Percentiles rank a stretch among this genome's conserved stretches.
phyloP scores from a whole-genome alignment of 176 grass and related monocot genomes.

The Aechmea fasciata region DNA sequence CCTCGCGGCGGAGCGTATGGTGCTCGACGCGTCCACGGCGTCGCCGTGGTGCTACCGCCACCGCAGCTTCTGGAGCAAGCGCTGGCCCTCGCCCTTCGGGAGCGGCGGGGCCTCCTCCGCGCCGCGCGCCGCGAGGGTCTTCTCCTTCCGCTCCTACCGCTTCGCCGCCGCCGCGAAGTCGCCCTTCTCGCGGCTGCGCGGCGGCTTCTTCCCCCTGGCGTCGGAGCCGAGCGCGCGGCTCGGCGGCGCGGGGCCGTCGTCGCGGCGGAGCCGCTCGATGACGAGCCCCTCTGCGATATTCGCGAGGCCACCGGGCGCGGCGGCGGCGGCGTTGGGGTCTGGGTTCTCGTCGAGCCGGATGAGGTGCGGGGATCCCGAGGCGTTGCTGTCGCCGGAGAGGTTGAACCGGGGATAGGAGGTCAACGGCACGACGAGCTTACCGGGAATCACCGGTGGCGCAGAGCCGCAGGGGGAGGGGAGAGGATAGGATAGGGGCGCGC shows the following conservation, averaged over 20 bases:
- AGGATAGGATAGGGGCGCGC: background rate
- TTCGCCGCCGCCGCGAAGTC: constrained; percentile 29
- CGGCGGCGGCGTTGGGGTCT: background rate
- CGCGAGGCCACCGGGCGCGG: constrained; percentile 18
- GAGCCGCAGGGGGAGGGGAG: background rate
- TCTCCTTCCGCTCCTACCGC: constrained; percentile 74
- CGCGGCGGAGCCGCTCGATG: constrained; percentile 43
- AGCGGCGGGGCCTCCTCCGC: constrained; percentile 26
- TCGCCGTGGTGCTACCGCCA: constrained; percentile 42
- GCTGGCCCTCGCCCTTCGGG: constrained; percentile 73
- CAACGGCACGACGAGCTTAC: background rate
- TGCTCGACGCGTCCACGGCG: constrained; percentile 41
- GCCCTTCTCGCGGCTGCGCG: constrained; percentile 49
- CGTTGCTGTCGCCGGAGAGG: constrained; percentile 84
- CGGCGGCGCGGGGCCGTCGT: constrained; percentile 40
- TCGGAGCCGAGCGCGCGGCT: constrained; percentile 21
- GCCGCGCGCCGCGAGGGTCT: constrained; percentile 40
- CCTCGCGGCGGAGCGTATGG: constrained; percentile 35
- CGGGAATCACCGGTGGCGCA: background rate
- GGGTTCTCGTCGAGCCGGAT: constrained; percentile 58
- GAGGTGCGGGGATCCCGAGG: constrained; percentile 88
- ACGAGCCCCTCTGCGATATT: constrained; percentile 24
- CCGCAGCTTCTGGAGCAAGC: constrained; percentile 91
- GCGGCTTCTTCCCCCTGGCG: constrained; percentile 11
- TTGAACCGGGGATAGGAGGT: constrained; percentile 34